phyloP scores from a whole-genome alignment of 2,329 filamentous ascomycete species.

The Penicillium hordei region DNA sequence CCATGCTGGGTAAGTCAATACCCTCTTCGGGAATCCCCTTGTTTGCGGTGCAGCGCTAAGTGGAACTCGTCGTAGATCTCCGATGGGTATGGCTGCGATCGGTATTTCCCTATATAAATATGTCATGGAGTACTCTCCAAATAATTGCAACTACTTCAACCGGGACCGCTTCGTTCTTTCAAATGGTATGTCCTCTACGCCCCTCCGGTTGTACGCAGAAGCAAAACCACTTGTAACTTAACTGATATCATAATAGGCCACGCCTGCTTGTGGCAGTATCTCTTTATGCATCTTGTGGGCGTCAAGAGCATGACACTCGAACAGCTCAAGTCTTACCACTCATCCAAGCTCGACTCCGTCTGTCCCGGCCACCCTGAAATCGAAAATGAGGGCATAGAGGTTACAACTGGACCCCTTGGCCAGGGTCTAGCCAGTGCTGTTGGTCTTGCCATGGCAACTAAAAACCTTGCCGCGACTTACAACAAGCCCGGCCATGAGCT shows the following conservation, averaged over 20 bases:
- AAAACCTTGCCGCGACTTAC: constrained; percentile 56
- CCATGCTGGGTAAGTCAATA: constrained; percentile 56
- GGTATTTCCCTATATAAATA: constrained; percentile 64
- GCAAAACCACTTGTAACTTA: not conserved
- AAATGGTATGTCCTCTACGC: constrained; percentile 33
- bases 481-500: constrained; percentile 53
- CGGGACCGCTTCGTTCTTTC: constrained; percentile 48
- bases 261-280: constrained; percentile 34
- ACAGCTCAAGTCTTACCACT: constrained; percentile 36
- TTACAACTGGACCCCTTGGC: constrained; percentile 60
- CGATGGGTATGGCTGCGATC: constrained; percentile 58
- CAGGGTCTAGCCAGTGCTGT: constrained; percentile 62
- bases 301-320: constrained; percentile 35
- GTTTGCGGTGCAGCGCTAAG: constrained; percentile 11
- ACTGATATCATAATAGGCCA: constrained; percentile 27
- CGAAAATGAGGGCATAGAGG: constrained; percentile 57
- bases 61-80: constrained; percentile 37
- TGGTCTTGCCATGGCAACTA: constrained; percentile 58
- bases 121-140: constrained; percentile 55
- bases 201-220: not conserved
- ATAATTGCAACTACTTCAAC: constrained; percentile 45
- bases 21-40: not conserved
- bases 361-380: constrained; percentile 54
- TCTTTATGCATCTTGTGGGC: constrained; percentile 33
- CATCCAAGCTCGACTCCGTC: constrained; percentile 28